Evolutionary conservation across 2,329 filamentous ascomycete genomes (phyloP).

Genomic region (Orbilia quercus): DNA sequence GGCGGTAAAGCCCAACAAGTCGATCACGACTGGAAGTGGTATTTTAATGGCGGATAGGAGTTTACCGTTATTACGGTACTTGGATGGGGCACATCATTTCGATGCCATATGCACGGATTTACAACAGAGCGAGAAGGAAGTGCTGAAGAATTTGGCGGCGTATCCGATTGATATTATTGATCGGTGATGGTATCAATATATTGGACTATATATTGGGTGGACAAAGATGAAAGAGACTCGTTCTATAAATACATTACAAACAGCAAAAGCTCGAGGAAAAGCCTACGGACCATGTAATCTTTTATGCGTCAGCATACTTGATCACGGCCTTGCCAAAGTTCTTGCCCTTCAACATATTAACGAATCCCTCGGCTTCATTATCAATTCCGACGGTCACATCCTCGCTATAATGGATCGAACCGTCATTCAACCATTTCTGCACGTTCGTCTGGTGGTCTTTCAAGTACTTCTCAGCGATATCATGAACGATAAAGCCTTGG

Average conservation of each 20-base stretch:
- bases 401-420: conserved; percentile 77
- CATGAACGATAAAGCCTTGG: conserved; percentile 79
- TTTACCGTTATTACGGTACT: conserved; percentile 72
- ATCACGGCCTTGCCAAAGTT: conserved; percentile 89
- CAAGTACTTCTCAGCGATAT: conserved; percentile 64
- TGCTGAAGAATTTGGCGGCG: conserved; percentile 75
- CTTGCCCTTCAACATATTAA: conserved; percentile 79
- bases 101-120: conserved; percentile 85
- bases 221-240: background rate
- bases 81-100: conserved; percentile 80
- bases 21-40: conserved; percentile 59
- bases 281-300: background rate
- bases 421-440: conserved; percentile 79
- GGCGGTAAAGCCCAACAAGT: conserved; percentile 58
- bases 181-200: conserved; percentile 58
- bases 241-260: background rate
- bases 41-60: conserved; percentile 63
- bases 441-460: conserved; percentile 82
- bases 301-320: conserved; percentile 64
- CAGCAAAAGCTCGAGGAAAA: background rate
- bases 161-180: conserved; percentile 63
- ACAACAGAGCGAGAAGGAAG: conserved; percentile 75
- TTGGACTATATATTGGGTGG: background rate
- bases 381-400: conserved; percentile 80
- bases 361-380: conserved; percentile 76